Percentiles rank a stretch among this genome's conserved stretches.
Conservation (phyloP, 495 filamentous ascomycete genomes). For the Talaromyces stipitatus region DNA sequence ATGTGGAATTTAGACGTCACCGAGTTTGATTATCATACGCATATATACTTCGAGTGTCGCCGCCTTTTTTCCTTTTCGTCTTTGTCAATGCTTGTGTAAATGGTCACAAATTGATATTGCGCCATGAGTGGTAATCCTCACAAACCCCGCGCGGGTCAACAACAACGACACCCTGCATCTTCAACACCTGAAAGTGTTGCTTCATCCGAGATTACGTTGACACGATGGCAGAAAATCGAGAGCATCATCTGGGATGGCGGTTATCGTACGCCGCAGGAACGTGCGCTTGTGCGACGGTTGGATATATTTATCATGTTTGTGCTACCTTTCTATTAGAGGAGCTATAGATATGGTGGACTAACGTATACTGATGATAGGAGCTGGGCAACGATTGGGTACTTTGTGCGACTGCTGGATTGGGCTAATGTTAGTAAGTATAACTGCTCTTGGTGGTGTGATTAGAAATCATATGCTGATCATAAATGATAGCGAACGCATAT, state of each 20-base stretch:
- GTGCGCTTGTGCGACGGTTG: conserved; percentile 1
- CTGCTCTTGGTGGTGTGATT: not conserved
- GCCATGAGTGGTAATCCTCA: not conserved
- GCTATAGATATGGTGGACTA: not conserved
- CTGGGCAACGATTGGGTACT: conserved; percentile 7
- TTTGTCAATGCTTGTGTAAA: not conserved
- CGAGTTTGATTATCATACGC: not conserved
- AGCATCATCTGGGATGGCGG: conserved; percentile 8
- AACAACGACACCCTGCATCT: not conserved
- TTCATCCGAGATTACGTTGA: not conserved
- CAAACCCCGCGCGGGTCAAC: not conserved
- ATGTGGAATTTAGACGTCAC: not conserved
- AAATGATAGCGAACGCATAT: conserved; percentile 26
- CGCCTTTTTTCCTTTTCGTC: not conserved
- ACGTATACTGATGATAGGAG: not conserved
- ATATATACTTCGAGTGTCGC: not conserved
- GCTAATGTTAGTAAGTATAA: conserved; percentile 7
- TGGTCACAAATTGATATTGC: not conserved
- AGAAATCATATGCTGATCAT: not conserved
- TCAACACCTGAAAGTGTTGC: not conserved
- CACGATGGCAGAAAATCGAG: conserved; percentile 7
- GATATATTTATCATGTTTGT: conserved; percentile 7
- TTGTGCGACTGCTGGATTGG: conserved; percentile 7
- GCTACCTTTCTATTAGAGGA: not conserved
- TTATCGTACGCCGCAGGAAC: conserved; percentile 4